A percentile compares a stretch with the other conserved stretches of the same genome.
Evolutionary conservation across 2,329 filamentous ascomycete species (phyloP).

Genomic region (Penicillium sp.): DNA sequence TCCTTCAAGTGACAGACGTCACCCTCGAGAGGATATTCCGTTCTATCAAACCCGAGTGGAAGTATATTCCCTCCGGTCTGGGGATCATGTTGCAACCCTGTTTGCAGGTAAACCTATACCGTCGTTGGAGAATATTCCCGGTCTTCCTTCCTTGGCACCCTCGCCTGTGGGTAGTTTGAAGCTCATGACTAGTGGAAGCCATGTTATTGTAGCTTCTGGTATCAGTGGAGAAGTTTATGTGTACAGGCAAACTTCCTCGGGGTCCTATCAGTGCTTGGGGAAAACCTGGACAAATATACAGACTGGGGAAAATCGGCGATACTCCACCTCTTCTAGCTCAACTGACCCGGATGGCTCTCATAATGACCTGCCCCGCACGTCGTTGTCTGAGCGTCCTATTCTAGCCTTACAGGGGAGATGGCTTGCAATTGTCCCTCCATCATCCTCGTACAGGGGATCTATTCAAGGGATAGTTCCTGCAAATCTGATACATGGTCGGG

Average conservation of each 20-base stretch:
- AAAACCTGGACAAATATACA: constrained; percentile 92
- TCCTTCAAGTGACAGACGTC: constrained; percentile 21
- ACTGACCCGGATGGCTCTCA: constrained; percentile 46
- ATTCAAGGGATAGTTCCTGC: constrained; percentile 44
- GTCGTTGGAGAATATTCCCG: constrained; percentile 58
- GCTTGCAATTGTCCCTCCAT: constrained; percentile 47
- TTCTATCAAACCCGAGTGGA: constrained; percentile 84
- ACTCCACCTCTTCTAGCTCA: constrained; percentile 48
- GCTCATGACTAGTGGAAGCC: constrained; percentile 70
- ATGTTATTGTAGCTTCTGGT: constrained; percentile 73
- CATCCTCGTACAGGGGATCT: constrained; percentile 38
- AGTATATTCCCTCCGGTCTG: constrained; percentile 80
- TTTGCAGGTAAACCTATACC: constrained; percentile 67
- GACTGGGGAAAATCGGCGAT: constrained; percentile 44
- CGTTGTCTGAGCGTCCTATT: constrained; percentile 38
- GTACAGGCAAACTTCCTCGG: constrained; percentile 51
- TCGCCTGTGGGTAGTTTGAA: constrained; percentile 70
- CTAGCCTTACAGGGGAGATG: constrained; percentile 47
- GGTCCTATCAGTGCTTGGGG: constrained; percentile 66
- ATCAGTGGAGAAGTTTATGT: constrained; percentile 84
- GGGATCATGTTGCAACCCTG: constrained; percentile 68
- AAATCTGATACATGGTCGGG: constrained; percentile 34
- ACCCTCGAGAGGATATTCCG: constrained; percentile 28
- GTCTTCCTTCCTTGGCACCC: constrained; percentile 66
- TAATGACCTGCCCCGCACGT: constrained; percentile 35